Conservation (phyloP, 1,284 basidiomycete genomes). For the Chondrostereum purpureum region DNA sequence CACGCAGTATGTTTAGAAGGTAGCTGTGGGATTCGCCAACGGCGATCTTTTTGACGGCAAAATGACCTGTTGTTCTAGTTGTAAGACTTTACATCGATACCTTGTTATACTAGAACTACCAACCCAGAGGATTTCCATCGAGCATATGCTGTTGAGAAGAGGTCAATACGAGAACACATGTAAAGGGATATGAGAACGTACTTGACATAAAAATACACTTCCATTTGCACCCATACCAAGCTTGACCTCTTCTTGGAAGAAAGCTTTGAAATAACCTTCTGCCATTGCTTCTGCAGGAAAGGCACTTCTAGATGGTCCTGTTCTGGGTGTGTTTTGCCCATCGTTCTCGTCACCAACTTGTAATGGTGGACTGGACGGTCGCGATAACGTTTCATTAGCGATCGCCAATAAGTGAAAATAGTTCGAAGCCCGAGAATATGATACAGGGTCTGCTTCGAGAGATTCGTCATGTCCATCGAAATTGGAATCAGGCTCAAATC, state of each 20-base stretch:
- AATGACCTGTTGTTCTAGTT: constrained; percentile 46
- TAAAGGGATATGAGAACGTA: constrained; percentile 24
- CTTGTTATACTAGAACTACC: constrained; percentile 12
- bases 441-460: constrained; percentile 20
- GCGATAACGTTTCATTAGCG: constrained; percentile 57
- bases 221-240: constrained; percentile 93
- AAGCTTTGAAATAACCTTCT: constrained; percentile 78
- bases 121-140: constrained; percentile 72
- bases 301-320: constrained; percentile 17
- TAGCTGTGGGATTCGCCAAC: constrained; percentile 85
- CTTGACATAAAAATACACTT: constrained; percentile 81
- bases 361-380: constrained; percentile 40
- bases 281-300: constrained; percentile 69
- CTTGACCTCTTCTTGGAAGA: constrained; percentile 82
- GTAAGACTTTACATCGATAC: neutral
- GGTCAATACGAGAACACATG: constrained; percentile 1
- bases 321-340: constrained; percentile 15
- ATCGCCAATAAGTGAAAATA: constrained; percentile 70
- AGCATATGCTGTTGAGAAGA: constrained; percentile 59
- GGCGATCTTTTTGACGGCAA: constrained; percentile 94
- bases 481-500: constrained; percentile 21
- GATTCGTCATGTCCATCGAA: constrained; percentile 10
- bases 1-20: constrained; percentile 73
- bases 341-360: constrained; percentile 10
- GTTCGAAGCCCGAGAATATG: constrained; percentile 50